A percentile compares a stretch with the other conserved stretches of the same genome.
Conservation (phyloP, 352 stramenopile genomes). For the Pythium plurisporium region DNA sequence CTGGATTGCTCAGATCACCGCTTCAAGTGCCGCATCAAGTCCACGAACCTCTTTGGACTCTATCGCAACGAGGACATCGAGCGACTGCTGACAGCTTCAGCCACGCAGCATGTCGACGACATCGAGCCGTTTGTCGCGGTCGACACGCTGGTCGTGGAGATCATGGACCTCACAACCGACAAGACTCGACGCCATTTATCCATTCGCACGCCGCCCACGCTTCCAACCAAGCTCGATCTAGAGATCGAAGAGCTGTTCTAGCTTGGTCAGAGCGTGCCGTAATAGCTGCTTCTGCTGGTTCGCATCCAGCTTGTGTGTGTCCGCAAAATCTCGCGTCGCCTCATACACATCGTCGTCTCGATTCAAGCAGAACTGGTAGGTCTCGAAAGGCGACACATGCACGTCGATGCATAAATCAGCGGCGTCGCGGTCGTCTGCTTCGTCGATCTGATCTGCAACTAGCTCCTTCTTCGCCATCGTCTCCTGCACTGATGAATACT, state of each 20-base stretch:
- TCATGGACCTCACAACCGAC: constrained; percentile 58
- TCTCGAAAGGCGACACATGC: constrained; percentile 35
- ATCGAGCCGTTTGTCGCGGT: constrained; percentile 50
- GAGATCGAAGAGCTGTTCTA: constrained; percentile 73
- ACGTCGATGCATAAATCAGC: constrained; percentile 23
- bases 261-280: constrained; percentile 23
- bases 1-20: constrained; percentile 43
- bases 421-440: neutral
- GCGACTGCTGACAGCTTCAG: constrained; percentile 26
- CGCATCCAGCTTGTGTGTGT: constrained; percentile 22
- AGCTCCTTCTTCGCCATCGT: neutral
- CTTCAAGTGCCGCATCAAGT: constrained; percentile 74
- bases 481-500: neutral
- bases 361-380: constrained; percentile 33
- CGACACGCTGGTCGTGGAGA: constrained; percentile 68
- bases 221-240: constrained; percentile 42
- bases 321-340: constrained; percentile 27
- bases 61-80: constrained; percentile 66
- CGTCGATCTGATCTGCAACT: neutral
- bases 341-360: constrained; percentile 26
- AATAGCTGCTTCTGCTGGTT: constrained; percentile 28
- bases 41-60: constrained; percentile 55
- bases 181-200: constrained; percentile 50
- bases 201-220: constrained; percentile 32
- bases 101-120: constrained; percentile 5